phyloP scores from a whole-genome alignment of 1,139 yeast genomes.

The Candida anutae region DNA sequence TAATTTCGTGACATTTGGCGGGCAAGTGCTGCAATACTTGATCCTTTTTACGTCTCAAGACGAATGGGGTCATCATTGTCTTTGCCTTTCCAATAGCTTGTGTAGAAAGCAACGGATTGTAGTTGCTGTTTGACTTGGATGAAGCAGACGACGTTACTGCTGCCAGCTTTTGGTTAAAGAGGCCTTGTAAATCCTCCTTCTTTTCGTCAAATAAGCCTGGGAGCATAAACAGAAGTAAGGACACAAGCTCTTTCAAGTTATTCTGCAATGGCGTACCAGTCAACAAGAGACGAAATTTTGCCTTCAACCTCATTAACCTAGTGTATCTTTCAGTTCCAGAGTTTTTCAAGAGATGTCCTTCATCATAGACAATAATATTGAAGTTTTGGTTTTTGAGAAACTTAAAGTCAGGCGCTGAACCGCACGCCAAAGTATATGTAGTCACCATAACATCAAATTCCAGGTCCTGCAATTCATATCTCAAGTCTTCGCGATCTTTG shows the following conservation, averaged over 20 bases:
- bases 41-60: slow-evolving; percentile 80
- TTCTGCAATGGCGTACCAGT: slow-evolving; percentile 98
- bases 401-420: slow-evolving; percentile 72
- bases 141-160: slow-evolving; percentile 24
- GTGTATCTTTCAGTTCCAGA: slow-evolving; percentile 80
- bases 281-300: slow-evolving; percentile 70
- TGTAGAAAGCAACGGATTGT: slow-evolving; percentile 77
- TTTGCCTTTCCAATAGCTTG: slow-evolving; percentile 92
- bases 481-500: slow-evolving; percentile 73
- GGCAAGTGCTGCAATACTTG: slow-evolving; percentile 91
- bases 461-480: slow-evolving; percentile 57
- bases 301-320: slow-evolving; percentile 76
- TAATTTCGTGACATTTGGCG: slow-evolving; percentile 55
- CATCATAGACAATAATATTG: slow-evolving; percentile 89
- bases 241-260: slow-evolving; percentile 81
- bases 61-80: slow-evolving; percentile 98
- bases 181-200: slow-evolving; percentile 71
- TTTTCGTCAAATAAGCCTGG: slow-evolving; percentile 78
- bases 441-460: slow-evolving; percentile 89
- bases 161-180: slow-evolving; percentile 78
- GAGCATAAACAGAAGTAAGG: slow-evolving; percentile 81
- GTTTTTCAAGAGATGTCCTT: slow-evolving; percentile 94
- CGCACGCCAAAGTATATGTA: slow-evolving; percentile 87
- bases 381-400: slow-evolving; percentile 69
- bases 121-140: slow-evolving; percentile 18